These are phyloP conservation scores for Suillus hirtellus DNA, from an alignment of 768 basidiomycete species.

Conservation along the genomic window DNA sequence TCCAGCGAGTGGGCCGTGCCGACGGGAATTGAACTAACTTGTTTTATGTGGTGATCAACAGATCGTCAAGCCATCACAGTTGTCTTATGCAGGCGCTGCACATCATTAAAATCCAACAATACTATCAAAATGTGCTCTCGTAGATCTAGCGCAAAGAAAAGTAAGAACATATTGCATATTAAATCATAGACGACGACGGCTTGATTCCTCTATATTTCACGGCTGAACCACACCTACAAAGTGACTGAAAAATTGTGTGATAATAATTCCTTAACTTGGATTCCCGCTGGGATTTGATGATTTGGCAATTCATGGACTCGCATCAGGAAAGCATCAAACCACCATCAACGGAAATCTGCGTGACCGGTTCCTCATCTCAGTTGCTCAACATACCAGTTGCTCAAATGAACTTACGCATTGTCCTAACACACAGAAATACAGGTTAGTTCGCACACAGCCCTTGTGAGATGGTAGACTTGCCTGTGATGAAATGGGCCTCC, in stretches of 20 bases:
- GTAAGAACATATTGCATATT: neutral
- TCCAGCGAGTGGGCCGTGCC: neutral
- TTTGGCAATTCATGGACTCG: neutral
- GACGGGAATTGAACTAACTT: neutral
- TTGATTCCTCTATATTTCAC: neutral
- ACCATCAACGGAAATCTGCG: constrained; percentile 15
- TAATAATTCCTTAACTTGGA: neutral
- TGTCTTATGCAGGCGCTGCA: neutral
- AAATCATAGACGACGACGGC: neutral
- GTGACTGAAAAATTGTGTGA: neutral
- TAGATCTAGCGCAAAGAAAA: neutral
- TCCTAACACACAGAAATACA: neutral
- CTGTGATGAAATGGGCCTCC: constrained; percentile 37
- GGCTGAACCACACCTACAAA: neutral
- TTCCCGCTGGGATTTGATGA: neutral
- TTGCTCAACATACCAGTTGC: neutral
- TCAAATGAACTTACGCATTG: constrained; percentile 18
- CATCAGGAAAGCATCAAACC: constrained; percentile 15
- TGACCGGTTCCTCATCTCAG: neutral
- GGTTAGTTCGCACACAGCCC: neutral
- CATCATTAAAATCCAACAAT: neutral
- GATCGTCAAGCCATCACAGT: neutral
- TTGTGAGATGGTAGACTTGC: constrained; percentile 14
- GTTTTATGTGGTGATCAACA: neutral
- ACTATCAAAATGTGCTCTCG: neutral